A percentile compares a stretch with the other conserved stretches of the same genome.
Evolutionary conservation across 257 asterid genomes (phyloP).

Genomic region (Solanum gandarillasii): DNA sequence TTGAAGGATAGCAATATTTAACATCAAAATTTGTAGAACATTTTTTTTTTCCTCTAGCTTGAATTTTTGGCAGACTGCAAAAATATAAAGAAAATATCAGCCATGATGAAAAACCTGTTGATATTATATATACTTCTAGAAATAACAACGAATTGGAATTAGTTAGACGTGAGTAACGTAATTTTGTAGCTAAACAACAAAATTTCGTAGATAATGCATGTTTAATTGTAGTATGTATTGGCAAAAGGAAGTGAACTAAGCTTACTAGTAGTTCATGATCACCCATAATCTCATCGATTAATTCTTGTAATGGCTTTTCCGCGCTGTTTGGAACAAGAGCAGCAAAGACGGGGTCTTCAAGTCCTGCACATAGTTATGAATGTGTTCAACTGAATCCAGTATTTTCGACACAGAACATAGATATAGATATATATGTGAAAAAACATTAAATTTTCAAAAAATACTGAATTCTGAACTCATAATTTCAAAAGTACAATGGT

Average conservation of each 20-base stretch:
- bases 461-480: background rate
- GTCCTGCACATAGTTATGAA: slow-evolving; percentile 21
- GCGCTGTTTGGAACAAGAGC: slow-evolving; percentile 85
- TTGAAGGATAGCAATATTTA: background rate
- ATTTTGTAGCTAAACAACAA: background rate
- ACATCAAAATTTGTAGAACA: background rate
- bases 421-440: background rate
- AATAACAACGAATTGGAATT: background rate
- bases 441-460: too few species aligned
- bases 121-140: background rate
- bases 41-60: slow-evolving; percentile 6
- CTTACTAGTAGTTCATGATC: slow-evolving; percentile 84
- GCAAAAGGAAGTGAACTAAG: background rate
- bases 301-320: slow-evolving; percentile 60
- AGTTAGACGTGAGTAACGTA: background rate
- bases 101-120: background rate
- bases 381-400: background rate
- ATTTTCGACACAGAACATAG: background rate
- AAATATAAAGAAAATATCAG: background rate
- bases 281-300: slow-evolving; percentile 86
- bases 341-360: slow-evolving; percentile 66
- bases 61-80: slow-evolving; percentile 24
- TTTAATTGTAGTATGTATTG: background rate
- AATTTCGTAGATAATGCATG: background rate
- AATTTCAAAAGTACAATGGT: background rate